These are phyloP conservation scores for Xanthoconium purpureum DNA, from an alignment of 768 basidiomycete genomes.

Conservation along the genomic window DNA sequence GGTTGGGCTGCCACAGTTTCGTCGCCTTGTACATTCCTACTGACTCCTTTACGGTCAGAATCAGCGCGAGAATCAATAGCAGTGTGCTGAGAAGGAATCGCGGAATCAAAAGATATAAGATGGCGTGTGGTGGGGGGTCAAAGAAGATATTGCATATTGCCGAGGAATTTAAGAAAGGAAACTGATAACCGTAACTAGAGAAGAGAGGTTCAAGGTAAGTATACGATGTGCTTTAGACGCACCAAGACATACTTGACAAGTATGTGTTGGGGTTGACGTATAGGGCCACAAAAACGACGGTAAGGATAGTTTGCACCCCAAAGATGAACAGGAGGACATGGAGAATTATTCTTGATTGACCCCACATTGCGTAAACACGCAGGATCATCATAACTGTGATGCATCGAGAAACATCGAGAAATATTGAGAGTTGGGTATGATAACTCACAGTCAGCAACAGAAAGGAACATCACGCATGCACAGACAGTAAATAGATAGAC, in stretches of 20 bases:
- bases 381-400: constrained; percentile 13
- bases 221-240: no score
- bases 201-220: no score
- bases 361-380: constrained; percentile 13
- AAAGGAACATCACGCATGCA: not conserved
- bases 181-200: no score
- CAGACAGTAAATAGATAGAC: not conserved
- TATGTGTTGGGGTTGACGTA: no score
- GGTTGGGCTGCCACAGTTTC: not conserved
- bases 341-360: not conserved
- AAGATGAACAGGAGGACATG: not conserved
- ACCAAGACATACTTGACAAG: no score
- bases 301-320: no score
- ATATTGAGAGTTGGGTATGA: no score
- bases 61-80: not conserved
- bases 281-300: no score
- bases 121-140: no score
- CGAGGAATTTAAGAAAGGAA: no score
- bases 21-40: not conserved
- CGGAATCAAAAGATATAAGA: not conserved
- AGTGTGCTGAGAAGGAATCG: not conserved
- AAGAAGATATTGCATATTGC: no score
- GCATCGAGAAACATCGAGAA: no score
- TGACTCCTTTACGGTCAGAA: not conserved
- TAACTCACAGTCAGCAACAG: constrained; percentile 10